phyloP scores from a whole-genome alignment of 2,329 filamentous ascomycete species.

The Lasiodiplodia citricola region DNA sequence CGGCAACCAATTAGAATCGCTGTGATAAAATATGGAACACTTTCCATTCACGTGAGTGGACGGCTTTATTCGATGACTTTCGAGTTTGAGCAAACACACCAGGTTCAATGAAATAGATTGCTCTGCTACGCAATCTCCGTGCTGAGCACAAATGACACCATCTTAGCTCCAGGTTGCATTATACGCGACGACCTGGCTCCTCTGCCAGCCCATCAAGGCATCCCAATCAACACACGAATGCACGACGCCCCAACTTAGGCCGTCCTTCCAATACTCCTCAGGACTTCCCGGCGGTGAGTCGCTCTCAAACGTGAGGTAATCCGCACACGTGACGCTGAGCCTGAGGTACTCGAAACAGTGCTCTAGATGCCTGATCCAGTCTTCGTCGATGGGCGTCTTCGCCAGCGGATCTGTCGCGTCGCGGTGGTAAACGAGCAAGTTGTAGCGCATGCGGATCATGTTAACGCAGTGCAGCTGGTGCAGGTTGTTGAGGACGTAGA shows the following conservation, averaged over 20 bases:
- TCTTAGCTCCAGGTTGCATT: background rate
- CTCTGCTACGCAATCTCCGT: no score
- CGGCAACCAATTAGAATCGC: no score
- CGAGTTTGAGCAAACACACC: no score
- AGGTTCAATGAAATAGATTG: no score
- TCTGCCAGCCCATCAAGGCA: background rate
- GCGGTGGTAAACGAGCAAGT: background rate
- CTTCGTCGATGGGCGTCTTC: background rate
- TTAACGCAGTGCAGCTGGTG: constrained; percentile 13
- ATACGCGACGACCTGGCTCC: background rate
- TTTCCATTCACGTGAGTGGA: no score
- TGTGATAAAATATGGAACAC: no score
- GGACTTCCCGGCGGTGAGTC: constrained; percentile 3
- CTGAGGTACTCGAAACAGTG: constrained; percentile 51
- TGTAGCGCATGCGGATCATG: constrained; percentile 13
- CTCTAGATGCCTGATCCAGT: constrained; percentile 37
- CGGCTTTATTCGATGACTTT: no score
- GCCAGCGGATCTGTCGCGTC: background rate
- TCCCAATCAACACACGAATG: background rate
- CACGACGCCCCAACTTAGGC: constrained; percentile 4
- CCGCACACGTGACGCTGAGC: constrained; percentile 44
- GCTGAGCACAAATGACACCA: no score
- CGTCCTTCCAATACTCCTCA: constrained; percentile 7
- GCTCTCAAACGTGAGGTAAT: constrained; percentile 40
- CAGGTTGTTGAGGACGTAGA: constrained; percentile 7